Base-by-base conservation (phyloP, 257 asterid genomes). In the Solanum megistacrolobum region DNA sequence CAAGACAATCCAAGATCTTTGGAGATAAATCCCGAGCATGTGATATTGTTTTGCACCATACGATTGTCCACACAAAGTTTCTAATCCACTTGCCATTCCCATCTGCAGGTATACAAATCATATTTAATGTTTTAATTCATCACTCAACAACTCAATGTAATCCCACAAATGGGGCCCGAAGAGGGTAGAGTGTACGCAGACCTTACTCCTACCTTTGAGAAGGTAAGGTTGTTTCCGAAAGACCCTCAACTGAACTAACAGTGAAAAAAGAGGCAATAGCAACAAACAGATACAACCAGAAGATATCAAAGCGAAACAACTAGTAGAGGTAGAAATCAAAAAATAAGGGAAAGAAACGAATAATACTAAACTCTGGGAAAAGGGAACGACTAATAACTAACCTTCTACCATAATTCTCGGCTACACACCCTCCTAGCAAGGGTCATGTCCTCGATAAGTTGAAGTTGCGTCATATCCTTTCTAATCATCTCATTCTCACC, bases 31-130 rank as follows among this genome's bases (percentile, higher is more conserved):
- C 11, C 98, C 98, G 10, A 96, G 95, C 98, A 96, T 95, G 89
- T 93, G 95, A 43, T 94, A 91, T 29, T 96, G 98, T 69, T 72
- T 91, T 29, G 96, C 98, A 12, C 98, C 98, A 48, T 91, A 96
- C n/a, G 98, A 95, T 86, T 96, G 98, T 52, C 98, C 98, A 74
- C 98, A 94, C 0, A 95, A 87, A 9, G 98, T 96, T 90, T 96
- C 98, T 79, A 93, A 88, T 82, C 98, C 98, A 85, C 94, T 96
- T 3, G 98, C 96, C 92, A 90, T 91, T 14, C 98, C 98, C 82
- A 95, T 82, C 98, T 96, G 93, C 92, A 84, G 76, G 76, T 41
- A 81, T 35, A 81, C 29, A 12, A 48, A 41, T 78, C 6, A 13
- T 78, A 23, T 4, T 27, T 23, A 13, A 25, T 4, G 62, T 78